phyloP scores from a whole-genome alignment of 2,329 filamentous ascomycete species.

The Fusarium sp. region DNA sequence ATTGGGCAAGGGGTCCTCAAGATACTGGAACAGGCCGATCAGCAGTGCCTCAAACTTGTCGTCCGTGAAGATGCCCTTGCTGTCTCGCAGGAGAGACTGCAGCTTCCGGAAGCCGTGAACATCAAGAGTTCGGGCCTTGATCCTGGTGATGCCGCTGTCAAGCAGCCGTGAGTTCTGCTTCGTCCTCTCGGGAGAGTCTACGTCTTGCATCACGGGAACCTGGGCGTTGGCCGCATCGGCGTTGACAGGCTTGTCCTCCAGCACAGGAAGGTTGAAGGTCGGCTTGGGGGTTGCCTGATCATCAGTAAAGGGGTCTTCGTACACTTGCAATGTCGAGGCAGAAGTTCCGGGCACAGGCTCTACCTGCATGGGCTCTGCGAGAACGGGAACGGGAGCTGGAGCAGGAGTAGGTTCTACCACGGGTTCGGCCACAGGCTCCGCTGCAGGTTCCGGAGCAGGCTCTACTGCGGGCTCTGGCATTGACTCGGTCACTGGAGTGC shows the following conservation, averaged over 20 bases:
- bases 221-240: constrained; percentile 58
- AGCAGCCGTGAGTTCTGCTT: constrained; percentile 73
- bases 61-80: constrained; percentile 71
- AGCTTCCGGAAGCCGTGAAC: constrained; percentile 84
- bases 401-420: not conserved
- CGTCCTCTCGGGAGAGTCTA: constrained; percentile 59
- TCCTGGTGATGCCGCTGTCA: constrained; percentile 79
- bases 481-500: constrained; percentile 23
- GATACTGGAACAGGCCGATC: constrained; percentile 76
- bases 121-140: constrained; percentile 78
- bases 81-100: constrained; percentile 78
- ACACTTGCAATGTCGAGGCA: constrained; percentile 61
- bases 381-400: not conserved
- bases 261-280: constrained; percentile 60
- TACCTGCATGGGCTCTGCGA: constrained; percentile 4
- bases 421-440: constrained; percentile 8
- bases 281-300: constrained; percentile 61
- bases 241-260: constrained; percentile 72
- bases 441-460: constrained; percentile 13
- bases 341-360: constrained; percentile 25
- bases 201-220: constrained; percentile 33
- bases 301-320: constrained; percentile 71
- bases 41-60: constrained; percentile 78
- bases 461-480: constrained; percentile 15
- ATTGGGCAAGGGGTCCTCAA: constrained; percentile 70